A percentile compares a stretch with the other conserved stretches of the same genome.
Evolutionary conservation across 257 asterid genomes (phyloP).

Genomic region (Orobanche coerulescens): DNA sequence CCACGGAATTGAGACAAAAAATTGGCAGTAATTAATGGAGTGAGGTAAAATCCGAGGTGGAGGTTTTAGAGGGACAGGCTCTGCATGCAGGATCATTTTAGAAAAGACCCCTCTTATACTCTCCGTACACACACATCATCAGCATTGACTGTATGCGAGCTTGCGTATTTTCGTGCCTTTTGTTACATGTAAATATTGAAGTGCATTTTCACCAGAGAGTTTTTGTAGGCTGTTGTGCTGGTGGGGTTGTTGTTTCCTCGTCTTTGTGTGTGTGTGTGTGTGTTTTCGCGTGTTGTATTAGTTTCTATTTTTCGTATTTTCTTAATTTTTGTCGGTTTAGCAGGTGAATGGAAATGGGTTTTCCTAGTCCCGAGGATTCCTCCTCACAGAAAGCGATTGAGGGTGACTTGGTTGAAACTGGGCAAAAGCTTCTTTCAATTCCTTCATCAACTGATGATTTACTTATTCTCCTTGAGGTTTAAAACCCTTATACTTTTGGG

Average conservation of each 20-base stretch:
- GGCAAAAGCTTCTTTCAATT: conserved; percentile 22
- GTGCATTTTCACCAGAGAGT: conserved; percentile 19
- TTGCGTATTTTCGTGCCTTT: background rate
- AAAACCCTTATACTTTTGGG: background rate
- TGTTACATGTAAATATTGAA: background rate
- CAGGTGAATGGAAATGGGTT: conserved; percentile 32
- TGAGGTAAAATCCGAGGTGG: conserved; percentile 27
- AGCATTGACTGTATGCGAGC: conserved; percentile 15
- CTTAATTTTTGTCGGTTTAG: background rate
- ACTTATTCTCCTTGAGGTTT: conserved; percentile 33
- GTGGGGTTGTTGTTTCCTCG: background rate
- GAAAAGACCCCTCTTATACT: conserved; percentile 20
- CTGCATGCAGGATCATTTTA: conserved; percentile 36
- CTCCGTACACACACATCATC: conserved; percentile 21
- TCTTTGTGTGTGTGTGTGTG: background rate
- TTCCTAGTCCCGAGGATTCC: conserved; percentile 24
- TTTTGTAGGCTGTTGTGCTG: conserved; percentile 14
- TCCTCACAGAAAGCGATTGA: conserved; percentile 33
- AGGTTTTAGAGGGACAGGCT: conserved; percentile 20
- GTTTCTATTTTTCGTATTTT: background rate
- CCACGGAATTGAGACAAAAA: conserved; percentile 28
- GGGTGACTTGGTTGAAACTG: conserved; percentile 27
- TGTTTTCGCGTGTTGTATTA: conserved; percentile 1
- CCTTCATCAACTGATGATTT: conserved; percentile 29
- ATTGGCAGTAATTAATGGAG: conserved; percentile 26